Evolutionary conservation across 768 basidiomycete genomes (phyloP).

Genomic region (Calvatia gigantea): DNA sequence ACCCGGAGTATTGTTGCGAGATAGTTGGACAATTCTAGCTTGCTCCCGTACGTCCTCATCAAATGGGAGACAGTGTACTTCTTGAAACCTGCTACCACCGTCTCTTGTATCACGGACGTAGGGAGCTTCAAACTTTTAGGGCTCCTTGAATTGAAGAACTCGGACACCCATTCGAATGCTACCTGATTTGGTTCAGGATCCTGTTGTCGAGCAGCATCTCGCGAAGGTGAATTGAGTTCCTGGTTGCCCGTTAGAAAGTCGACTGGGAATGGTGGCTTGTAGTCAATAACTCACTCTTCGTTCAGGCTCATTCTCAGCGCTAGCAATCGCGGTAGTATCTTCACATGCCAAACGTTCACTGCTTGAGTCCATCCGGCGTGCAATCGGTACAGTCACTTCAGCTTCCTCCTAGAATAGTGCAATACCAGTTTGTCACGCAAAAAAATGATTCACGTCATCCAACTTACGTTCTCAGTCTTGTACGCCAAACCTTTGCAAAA

Average conservation of each 20-base stretch:
- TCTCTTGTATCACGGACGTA: neutral
- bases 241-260: neutral
- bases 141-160: neutral
- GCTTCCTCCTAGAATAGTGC: neutral
- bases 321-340: too few relatives aligned
- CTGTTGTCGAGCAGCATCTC: too few relatives aligned
- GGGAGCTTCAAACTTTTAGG: neutral
- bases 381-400: neutral
- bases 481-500: neutral
- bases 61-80: neutral
- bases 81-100: conserved; percentile 6
- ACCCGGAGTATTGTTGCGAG: conserved; percentile 3
- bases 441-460: neutral
- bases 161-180: neutral
- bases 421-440: neutral
- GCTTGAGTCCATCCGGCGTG: neutral
- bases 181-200: neutral
- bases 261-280: too few relatives aligned
- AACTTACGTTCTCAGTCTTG: too few relatives aligned
- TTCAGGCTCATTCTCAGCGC: neutral
- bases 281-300: neutral
- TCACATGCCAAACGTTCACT: neutral
- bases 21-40: conserved; percentile 1
- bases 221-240: too few relatives aligned
- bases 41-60: neutral